phyloP scores from a whole-genome alignment of 2,329 filamentous ascomycete genomes.

The Arthrobotrys entomopaga region DNA sequence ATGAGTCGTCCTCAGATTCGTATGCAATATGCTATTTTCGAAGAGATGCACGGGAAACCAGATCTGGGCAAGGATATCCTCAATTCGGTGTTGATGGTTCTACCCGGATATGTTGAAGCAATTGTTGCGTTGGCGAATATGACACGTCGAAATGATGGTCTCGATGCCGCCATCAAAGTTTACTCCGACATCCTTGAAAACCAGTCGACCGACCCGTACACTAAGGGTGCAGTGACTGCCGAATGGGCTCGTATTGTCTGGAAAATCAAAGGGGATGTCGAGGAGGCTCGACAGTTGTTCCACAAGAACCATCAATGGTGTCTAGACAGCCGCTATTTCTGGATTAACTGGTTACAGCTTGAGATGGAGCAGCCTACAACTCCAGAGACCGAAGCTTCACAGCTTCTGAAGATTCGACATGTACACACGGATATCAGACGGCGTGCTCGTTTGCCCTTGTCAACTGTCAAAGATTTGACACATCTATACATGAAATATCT shows the following conservation, averaged over 20 bases:
- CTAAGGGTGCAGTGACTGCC: constrained; percentile 85
- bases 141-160: constrained; percentile 81
- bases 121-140: constrained; percentile 89
- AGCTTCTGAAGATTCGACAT: constrained; percentile 79
- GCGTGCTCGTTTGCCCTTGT: constrained; percentile 75
- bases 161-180: constrained; percentile 84
- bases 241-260: constrained; percentile 89
- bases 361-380: constrained; percentile 84
- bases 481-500: constrained; percentile 84
- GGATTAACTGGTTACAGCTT: constrained; percentile 87
- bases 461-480: constrained; percentile 78
- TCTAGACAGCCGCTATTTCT: constrained; percentile 85
- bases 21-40: constrained; percentile 92
- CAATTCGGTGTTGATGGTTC: constrained; percentile 75
- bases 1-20: constrained; percentile 85
- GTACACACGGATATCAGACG: constrained; percentile 79
- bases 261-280: constrained; percentile 82
- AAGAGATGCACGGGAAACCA: constrained; percentile 81
- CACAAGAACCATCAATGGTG: constrained; percentile 84
- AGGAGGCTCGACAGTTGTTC: constrained; percentile 86
- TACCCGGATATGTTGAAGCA: constrained; percentile 86
- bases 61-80: constrained; percentile 87
- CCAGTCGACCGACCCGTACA: constrained; percentile 75
- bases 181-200: constrained; percentile 84
- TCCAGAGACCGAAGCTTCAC: constrained; percentile 71